Evolutionary conservation across 1,284 basidiomycete genomes (phyloP).

Genomic region (Ustilago xerochloae): DNA sequence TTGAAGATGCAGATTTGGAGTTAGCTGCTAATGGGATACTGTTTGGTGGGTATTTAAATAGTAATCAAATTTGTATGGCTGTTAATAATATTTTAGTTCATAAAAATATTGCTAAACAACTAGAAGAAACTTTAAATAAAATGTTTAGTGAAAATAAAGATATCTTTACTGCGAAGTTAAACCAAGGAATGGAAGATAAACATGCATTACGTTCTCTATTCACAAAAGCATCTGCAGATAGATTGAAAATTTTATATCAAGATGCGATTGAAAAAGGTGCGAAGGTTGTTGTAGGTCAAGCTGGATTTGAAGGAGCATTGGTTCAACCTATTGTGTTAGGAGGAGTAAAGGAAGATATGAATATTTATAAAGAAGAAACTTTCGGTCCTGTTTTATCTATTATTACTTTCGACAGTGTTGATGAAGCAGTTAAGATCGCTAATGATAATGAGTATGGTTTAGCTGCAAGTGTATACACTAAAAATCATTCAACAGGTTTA

Average conservation of each 20-base stretch:
- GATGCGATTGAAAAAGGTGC: slow-evolving; percentile 74
- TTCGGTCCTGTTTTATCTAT: slow-evolving; percentile 85
- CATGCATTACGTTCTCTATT: slow-evolving; percentile 71
- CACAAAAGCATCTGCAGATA: slow-evolving; percentile 72
- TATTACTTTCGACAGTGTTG: slow-evolving; percentile 81
- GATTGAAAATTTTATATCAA: slow-evolving; percentile 72
- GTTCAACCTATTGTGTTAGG: slow-evolving; percentile 74
- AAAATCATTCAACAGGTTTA: slow-evolving; percentile 71
- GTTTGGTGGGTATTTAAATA: slow-evolving; percentile 74
- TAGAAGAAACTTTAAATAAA: slow-evolving; percentile 69
- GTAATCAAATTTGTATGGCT: slow-evolving; percentile 79
- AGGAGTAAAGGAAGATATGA: slow-evolving; percentile 72
- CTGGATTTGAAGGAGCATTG: slow-evolving; percentile 69
- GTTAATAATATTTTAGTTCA: slow-evolving; percentile 77
- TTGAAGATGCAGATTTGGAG: slow-evolving; percentile 75
- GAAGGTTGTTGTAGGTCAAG: slow-evolving; percentile 71
- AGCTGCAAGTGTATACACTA: slow-evolving; percentile 73
- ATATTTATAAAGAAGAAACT: slow-evolving; percentile 72
- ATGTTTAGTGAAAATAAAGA: slow-evolving; percentile 70
- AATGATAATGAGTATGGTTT: slow-evolving; percentile 74
- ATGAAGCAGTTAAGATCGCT: slow-evolving; percentile 73
- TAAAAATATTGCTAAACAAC: slow-evolving; percentile 67
- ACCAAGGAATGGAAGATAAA: slow-evolving; percentile 26
- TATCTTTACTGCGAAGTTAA: slow-evolving; percentile 39
- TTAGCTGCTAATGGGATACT: slow-evolving; percentile 71